Evolutionary conservation across 2,329 filamentous ascomycete genomes (phyloP).

Genomic region (Metarhizium brunneum): DNA sequence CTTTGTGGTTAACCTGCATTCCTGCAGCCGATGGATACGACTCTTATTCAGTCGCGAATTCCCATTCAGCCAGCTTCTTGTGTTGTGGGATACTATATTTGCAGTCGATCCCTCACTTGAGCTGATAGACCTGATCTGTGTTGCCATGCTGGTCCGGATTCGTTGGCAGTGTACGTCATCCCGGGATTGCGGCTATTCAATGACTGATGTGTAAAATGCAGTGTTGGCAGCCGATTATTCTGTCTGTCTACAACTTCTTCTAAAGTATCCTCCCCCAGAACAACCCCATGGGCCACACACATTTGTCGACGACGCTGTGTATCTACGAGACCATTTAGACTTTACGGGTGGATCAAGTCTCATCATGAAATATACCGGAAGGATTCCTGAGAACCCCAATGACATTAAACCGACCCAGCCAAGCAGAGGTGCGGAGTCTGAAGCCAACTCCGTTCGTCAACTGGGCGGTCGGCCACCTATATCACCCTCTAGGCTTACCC

Average conservation of each 20-base stretch:
- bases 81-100: conserved; percentile 87
- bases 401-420: conserved; percentile 8
- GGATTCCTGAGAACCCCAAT: conserved; percentile 27
- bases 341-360: conserved; percentile 53
- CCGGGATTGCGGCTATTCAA: not conserved
- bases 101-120: conserved; percentile 73
- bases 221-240: conserved; percentile 86
- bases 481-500: conserved; percentile 40
- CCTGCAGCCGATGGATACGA: conserved; percentile 74
- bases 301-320: conserved; percentile 79
- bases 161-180: conserved; percentile 68
- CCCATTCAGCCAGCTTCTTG: conserved; percentile 72
- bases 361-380: conserved; percentile 62
- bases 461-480: conserved; percentile 36
- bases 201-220: conserved; percentile 25
- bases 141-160: conserved; percentile 87
- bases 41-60: conserved; percentile 92
- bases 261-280: conserved; percentile 69
- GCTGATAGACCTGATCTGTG: conserved; percentile 81
- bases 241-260: conserved; percentile 66
- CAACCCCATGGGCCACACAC: conserved; percentile 59
- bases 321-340: conserved; percentile 57
- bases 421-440: conserved; percentile 26
- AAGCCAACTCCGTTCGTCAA: conserved; percentile 26
- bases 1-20: not conserved